Percentiles rank a stretch among this genome's conserved stretches.
phyloP scores from a whole-genome alignment of 495 filamentous ascomycete species.

The Chlorociboria aeruginascens region DNA sequence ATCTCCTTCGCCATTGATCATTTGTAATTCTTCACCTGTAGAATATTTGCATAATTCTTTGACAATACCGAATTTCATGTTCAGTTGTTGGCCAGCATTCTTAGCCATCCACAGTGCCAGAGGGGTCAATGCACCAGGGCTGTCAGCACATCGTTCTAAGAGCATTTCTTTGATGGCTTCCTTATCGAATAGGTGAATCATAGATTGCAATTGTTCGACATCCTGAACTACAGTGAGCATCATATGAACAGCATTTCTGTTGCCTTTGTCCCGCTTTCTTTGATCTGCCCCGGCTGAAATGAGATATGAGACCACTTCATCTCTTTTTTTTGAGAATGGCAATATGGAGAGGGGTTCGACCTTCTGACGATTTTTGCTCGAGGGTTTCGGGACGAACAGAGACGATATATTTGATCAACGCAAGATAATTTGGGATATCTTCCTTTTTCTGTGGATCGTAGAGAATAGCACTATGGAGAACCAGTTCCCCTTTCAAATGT shows the following conservation, averaged over 20 bases:
- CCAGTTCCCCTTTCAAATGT: conserved; percentile 38
- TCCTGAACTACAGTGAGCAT: neutral
- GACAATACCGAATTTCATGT: conserved; percentile 18
- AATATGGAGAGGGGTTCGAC: conserved; percentile 48
- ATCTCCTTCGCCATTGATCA: conserved; percentile 57
- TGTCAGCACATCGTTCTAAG: conserved; percentile 28
- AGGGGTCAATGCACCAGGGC: conserved; percentile 37
- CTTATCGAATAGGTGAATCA: conserved; percentile 13
- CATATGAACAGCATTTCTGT: conserved; percentile 13
- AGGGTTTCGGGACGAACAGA: conserved; percentile 43
- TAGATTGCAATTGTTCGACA: conserved; percentile 1
- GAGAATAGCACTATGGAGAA: conserved; percentile 55
- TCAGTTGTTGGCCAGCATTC: conserved; percentile 20
- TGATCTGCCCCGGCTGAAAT: conserved; percentile 56
- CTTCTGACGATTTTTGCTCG: conserved; percentile 39
- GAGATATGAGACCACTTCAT: conserved; percentile 43
- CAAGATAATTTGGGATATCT: conserved; percentile 22
- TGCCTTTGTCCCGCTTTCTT: conserved; percentile 8
- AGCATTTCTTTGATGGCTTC: conserved; percentile 27
- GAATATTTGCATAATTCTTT: conserved; percentile 38
- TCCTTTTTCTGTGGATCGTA: conserved; percentile 21
- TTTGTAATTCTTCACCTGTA: conserved; percentile 39
- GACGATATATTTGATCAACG: conserved; percentile 50
- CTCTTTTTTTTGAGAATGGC: conserved; percentile 40
- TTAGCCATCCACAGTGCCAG: conserved; percentile 22